Conservation (phyloP, 768 basidiomycete species). For the Tylopilus sp. region DNA sequence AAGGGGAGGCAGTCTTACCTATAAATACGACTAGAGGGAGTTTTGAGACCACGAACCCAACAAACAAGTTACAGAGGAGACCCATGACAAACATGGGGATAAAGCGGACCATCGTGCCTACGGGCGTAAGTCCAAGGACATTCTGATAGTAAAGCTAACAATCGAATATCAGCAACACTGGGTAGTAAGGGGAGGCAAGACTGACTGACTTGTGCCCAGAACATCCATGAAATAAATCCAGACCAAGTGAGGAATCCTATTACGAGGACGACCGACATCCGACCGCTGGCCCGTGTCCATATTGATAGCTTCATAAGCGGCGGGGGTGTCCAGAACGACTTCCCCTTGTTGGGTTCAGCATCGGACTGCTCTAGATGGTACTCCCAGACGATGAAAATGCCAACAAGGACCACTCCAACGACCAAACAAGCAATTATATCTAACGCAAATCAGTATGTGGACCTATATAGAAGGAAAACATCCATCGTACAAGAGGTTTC, state of each 20-base stretch:
- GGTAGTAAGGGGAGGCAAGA: too few relatives aligned
- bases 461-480: constrained; percentile 19
- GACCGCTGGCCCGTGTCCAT: constrained; percentile 59
- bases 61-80: constrained; percentile 57
- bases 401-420: constrained; percentile 57
- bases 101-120: constrained; percentile 62
- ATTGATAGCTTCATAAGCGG: constrained; percentile 63
- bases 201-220: constrained; percentile 46
- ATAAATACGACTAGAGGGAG: constrained; percentile 56
- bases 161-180: background rate
- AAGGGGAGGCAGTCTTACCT: constrained; percentile 34
- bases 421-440: constrained; percentile 74
- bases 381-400: constrained; percentile 65
- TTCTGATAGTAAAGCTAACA: constrained; percentile 68
- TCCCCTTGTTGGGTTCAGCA: constrained; percentile 7
- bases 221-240: constrained; percentile 51
- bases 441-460: constrained; percentile 14
- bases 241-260: constrained; percentile 65
- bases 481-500: constrained; percentile 46
- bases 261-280: constrained; percentile 56
- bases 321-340: constrained; percentile 41
- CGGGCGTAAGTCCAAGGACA: constrained; percentile 49
- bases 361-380: constrained; percentile 46
- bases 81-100: constrained; percentile 75
- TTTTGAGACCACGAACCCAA: constrained; percentile 55